Evolutionary conservation across 106 monocot genomes (phyloP), one percentile per base, ranked within the genome.

Genomic region (Dactylorhiza incarnata): DNA sequence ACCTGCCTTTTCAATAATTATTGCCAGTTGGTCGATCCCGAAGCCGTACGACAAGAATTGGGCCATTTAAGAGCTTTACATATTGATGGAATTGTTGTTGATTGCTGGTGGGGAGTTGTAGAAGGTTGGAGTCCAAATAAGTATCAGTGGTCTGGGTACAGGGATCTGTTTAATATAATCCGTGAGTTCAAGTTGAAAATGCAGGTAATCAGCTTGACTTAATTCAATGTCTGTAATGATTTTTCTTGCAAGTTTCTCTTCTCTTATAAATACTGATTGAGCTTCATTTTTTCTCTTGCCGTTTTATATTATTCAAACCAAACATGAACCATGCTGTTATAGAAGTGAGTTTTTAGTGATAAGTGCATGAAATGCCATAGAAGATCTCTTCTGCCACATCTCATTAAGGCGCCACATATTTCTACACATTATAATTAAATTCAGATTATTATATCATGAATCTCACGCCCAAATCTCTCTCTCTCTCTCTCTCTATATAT

Each of bases 61-160:
- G 83, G 78, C 78, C 91, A 89, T 84, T 63, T 93, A 44, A 93
- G 89, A 74, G 83, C 87, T 20, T 84, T 93, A 76, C 84, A 86
- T 76, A 66, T 97, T 65, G 96, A 97, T 89, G 96, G 96, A 55
- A 89, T 97, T 52, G 71, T 87, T 78, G 87, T 97, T 54, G 80
- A 84, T 74, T 97, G 96, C 68, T 97, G 96, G 96, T 97, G 96
- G 96, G 96, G 96, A 72, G 91, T 93, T 76, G 91, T 89, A 59
- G 96, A 97, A 79, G 87, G 84, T 20, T 91, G 96, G 96, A 87
- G 74, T 71, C 93, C 93, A 68, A 91, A 84, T 22, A 97, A 97
- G 69, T 97, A 97, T 68, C 76, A 82, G 15, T 97, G 96, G 96
- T 89, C 91, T 84, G 96, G 93, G 20, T 97, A 97, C 56, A 87